Base-by-base conservation (phyloP, 768 basidiomycete species). In the Suillus bovinus region DNA sequence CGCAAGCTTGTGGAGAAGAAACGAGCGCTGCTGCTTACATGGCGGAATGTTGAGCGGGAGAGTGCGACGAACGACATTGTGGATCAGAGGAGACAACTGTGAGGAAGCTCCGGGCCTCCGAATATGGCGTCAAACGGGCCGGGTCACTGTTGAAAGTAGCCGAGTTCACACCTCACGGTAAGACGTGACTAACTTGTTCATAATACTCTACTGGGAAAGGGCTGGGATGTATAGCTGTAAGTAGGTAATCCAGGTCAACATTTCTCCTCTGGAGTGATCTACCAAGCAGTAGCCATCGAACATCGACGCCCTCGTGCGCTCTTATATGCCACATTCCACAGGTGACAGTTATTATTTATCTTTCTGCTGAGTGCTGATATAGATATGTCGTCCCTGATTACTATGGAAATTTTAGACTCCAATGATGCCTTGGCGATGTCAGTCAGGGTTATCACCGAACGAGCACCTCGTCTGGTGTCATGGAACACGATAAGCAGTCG, bases 1-100 rank as follows among this genome's bases (percentile, higher is more conserved):
- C 65, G 62, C 38, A 80, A 73, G 1, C 66, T 64, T 6, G 67
- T 70, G 14, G 73, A 76, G 64, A 74, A 71, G 29, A 60, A 58
- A 17, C 74, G 71, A 4, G 58, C 4, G 11, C 56, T 29, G 46
- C 44, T 55, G 14, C 44, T 59, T 5, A 60, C 31, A 36, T 57
- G 64, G 59, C 52, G 59, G 9, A 66, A 29, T 41, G 54, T 47
- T 3, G 49, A 61, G 50, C 65, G 62, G 58, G 62, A 49, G 4
- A 61, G 17, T 5, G 59, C 47, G 29, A 42, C 16, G 31, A 69
- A 66, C 22, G 64, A 66, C 72, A 74, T 73, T 63, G 17, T 56
- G 27, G 9, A 56, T 11, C 20, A 10, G 54, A 38, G 27, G 24
- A 56, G 17, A 56, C 17, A 20, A 9, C 24, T 56, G 36, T 24